Base-by-base conservation (phyloP, 2,329 filamentous ascomycete genomes). In the Claviceps digitariae region DNA sequence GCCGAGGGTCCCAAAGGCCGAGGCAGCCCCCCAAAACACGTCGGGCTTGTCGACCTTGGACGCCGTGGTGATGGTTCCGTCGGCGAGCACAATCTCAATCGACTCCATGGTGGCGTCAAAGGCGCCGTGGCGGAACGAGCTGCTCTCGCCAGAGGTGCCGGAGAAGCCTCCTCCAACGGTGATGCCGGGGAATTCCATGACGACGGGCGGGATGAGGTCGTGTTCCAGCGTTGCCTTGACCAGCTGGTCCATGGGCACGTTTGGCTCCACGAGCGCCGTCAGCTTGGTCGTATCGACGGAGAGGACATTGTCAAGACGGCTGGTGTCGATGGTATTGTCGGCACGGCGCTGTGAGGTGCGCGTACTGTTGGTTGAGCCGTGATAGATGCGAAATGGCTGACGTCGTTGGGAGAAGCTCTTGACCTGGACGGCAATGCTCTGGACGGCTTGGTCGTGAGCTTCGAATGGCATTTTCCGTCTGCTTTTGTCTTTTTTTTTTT, bases 171-270 rank as follows among this genome's bases (percentile, higher is more conserved):
- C 84, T 21, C 84, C 84, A 2, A 80, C 82, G 0, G 84, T 88
- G 66, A 88, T 88, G 36, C 84, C 84, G 0, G 83, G 84, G 59
- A 87, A 88, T 65, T 87, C 84, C 81, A 86, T 86, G 25, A 87
- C 83, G 3, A 88, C 81, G 1, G 82, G 83, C 0, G 84, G 84
- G 2, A 87, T 74, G 3, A 87, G 74, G 29, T 80, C 81, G 61
- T 84, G 72, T 20, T 70, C 70, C 45, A 87, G 70, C 1, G 83
- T 87, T 23, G 73, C 71, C 61, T 82, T 78, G 50, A 87, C 82
- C n/a, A 89, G 76, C 0, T 72, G 69, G 66, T 88, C 84, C 84
- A 89, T 87, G 25, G 83, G 77, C 10, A 87, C 84, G 61, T 88
- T 89, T 50, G 85, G 84, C 69, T 89, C 84, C 43, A 87, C 83